Evolutionary conservation across 169 alveolate genomes (phyloP).

Genomic region (Plasmodium chabaudi): DNA sequence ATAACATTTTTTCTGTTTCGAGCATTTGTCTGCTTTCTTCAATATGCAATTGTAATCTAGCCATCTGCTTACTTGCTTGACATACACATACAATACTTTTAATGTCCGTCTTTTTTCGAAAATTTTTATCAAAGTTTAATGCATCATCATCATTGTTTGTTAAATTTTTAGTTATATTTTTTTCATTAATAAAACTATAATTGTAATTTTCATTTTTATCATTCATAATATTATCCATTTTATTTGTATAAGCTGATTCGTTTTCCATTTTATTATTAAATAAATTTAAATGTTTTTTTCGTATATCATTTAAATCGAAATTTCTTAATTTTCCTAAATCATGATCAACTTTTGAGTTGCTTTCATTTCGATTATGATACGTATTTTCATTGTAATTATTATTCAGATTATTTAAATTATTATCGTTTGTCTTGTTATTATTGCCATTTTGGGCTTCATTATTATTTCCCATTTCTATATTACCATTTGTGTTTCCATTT

Average conservation of each 20-base stretch:
- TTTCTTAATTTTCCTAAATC: conserved; percentile 32
- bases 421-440: background rate
- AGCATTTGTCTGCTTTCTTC: conserved; percentile 70
- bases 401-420: background rate
- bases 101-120: conserved; percentile 53
- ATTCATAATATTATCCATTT: conserved; percentile 12
- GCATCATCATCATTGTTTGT: conserved; percentile 45
- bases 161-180: conserved; percentile 23
- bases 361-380: conserved; percentile 1
- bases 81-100: conserved; percentile 72
- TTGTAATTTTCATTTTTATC: conserved; percentile 40
- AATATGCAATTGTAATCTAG: conserved; percentile 72
- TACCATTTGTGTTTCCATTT: background rate
- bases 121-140: conserved; percentile 35
- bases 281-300: conserved; percentile 32
- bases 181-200: conserved; percentile 20
- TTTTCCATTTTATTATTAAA: conserved; percentile 19
- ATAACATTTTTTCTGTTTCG: conserved; percentile 69
- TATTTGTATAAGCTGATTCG: conserved; percentile 6
- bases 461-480: background rate
- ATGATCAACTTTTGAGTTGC: conserved; percentile 11
- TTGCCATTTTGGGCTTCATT: background rate
- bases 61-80: conserved; percentile 76
- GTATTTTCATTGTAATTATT: background rate
- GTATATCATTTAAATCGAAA: conserved; percentile 30